Evolutionary conservation across 2,329 filamentous ascomycete genomes (phyloP).

Genomic region (Fusarium camptoceras): DNA sequence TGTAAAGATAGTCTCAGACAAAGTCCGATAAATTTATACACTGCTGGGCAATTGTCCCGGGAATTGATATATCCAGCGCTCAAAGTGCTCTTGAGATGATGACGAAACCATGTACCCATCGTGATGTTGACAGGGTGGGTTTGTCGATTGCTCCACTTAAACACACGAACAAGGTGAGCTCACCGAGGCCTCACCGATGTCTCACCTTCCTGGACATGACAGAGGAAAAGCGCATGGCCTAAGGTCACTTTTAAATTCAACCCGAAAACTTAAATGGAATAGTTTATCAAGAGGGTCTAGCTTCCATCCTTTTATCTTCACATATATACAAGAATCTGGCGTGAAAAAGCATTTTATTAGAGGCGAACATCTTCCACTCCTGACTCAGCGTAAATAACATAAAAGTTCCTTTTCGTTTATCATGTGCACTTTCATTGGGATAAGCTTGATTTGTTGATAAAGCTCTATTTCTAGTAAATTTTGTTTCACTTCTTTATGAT

Average conservation of each 20-base stretch:
- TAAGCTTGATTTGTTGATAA: background rate
- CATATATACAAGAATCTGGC: background rate
- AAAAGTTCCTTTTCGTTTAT: rapidly evolving
- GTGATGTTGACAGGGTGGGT: no score
- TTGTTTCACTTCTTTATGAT: background rate
- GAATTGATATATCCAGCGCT: background rate
- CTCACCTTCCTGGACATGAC: background rate
- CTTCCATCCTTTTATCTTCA: background rate
- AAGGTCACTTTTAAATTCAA: background rate
- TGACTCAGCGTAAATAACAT: background rate
- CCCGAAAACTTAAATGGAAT: background rate
- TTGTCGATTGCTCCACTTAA: background rate
- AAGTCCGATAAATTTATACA: no score
- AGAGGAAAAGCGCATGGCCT: background rate
- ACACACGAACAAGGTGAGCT: background rate
- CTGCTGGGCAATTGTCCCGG: no score
- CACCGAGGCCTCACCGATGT: background rate
- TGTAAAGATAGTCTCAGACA: no score
- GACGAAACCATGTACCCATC: background rate
- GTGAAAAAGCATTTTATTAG: no score
- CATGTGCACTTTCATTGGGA: rapidly evolving
- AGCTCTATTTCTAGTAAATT: background rate
- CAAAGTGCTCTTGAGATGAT: background rate
- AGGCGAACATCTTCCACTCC: no score
- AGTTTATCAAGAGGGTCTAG: rapidly evolving